Base-by-base conservation (phyloP, 1,284 basidiomycete species). In the Boletellus deceptivus region DNA sequence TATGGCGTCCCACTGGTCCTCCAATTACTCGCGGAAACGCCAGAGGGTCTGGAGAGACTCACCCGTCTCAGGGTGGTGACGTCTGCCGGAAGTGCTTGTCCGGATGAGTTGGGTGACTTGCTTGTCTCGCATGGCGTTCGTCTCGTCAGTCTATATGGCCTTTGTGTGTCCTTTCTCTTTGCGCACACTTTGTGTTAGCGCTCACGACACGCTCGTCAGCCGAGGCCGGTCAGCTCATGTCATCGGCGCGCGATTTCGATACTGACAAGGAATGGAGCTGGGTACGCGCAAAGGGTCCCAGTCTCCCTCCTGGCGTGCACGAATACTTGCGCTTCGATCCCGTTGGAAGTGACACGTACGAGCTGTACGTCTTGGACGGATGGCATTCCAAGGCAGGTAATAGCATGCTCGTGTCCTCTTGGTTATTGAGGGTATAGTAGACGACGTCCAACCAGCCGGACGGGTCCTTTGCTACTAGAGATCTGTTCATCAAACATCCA, bases 261-360 rank as follows among this genome's bases (percentile, higher is more conserved):
- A 65, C 53, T 9, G 84, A 86, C 69, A 79, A 79, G 56, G 74
- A 64, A n/a, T 86, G 84, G 83, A 81, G 80, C 59, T 83, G 78
- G 72, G 67, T 83, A 59, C 60, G 78, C 52, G 48, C 61, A 37
- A 67, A 44, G 25, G 56, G 61, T 2, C 55, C 72, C 2, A 54
- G 55, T 38, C 51, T 59, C 13, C 61, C 55, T 34, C 57, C 61
- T 10, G 60, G 75, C 4, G 45, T 65, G 38, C 43, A 52, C 20
- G 48, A 65, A 40, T 81, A 75, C 63, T 58, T 81, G 45, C 66
- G 69, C 33, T 72, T 82, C 50, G 75, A 76, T 48, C 69, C 72
- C 10, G 70, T 68, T 37, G 77, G 74, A 0, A 67, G 67, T 10
- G 70, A 70, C 33, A 75, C 74, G 0, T 80, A 71, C 56, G 83